Percentiles rank a stretch among this genome's conserved stretches.
phyloP scores from a whole-genome alignment of 2,329 filamentous ascomycete species.

The Curvularia sp. region DNA sequence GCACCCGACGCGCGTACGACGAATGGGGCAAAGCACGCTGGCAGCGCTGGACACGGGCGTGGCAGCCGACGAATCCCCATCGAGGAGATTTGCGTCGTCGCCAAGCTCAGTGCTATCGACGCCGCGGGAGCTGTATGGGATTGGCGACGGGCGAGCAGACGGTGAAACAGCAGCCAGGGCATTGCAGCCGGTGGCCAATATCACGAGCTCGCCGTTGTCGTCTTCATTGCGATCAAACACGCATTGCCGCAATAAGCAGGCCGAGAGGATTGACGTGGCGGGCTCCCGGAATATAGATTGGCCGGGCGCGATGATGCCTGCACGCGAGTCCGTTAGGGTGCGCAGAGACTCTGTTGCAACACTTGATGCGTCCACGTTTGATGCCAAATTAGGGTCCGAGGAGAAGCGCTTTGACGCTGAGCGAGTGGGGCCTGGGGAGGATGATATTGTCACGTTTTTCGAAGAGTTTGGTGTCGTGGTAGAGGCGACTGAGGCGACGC shows the following conservation, averaged over 20 bases:
- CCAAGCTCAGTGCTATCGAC: conserved; percentile 41
- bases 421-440: conserved; percentile 30
- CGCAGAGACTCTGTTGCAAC: conserved; percentile 53
- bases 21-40: conserved; percentile 31
- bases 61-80: conserved; percentile 25
- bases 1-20: conserved; percentile 30
- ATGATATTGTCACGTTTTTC: conserved; percentile 54
- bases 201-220: conserved; percentile 11
- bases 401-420: conserved; percentile 33
- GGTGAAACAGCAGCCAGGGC: conserved; percentile 16
- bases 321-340: conserved; percentile 35
- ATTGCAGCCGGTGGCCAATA: conserved; percentile 10
- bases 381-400: conserved; percentile 22
- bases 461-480: conserved; percentile 49
- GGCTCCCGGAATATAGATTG: conserved; percentile 43
- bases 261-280: conserved; percentile 8
- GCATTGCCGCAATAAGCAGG: conserved; percentile 1
- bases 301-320: conserved; percentile 53
- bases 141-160: conserved; percentile 12
- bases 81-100: conserved; percentile 27
- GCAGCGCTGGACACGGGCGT: conserved; percentile 33
- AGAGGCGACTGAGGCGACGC: conserved; percentile 33
- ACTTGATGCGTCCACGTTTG: conserved; percentile 48
- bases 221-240: conserved; percentile 24
- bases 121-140: conserved; percentile 40